phyloP scores from a whole-genome alignment of 495 filamentous ascomycete species.

The Neurospora sp. region DNA sequence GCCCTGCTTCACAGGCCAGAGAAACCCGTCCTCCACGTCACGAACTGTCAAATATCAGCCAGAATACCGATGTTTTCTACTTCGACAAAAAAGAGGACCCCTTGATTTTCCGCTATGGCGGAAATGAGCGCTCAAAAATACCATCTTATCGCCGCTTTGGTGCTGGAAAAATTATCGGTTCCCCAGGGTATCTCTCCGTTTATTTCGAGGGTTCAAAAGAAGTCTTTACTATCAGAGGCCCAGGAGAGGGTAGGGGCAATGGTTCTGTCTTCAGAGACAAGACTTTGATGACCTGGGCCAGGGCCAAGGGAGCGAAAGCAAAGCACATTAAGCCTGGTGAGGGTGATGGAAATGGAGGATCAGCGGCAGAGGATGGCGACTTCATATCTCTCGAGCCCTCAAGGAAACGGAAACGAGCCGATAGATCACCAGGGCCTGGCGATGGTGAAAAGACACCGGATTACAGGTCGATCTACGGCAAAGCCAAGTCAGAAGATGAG shows the following conservation, averaged over 20 bases:
- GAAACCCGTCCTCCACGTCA: neutral
- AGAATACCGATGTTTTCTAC: conserved; percentile 18
- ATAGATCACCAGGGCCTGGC: conserved; percentile 16
- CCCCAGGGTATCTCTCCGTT: conserved; percentile 25
- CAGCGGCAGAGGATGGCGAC: conserved; percentile 16
- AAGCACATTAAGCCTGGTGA: conserved; percentile 15
- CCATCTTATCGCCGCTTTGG: conserved; percentile 34
- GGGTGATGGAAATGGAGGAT: neutral
- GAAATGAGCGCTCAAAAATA: conserved; percentile 28
- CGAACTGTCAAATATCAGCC: neutral
- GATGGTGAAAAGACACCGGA: conserved; percentile 39
- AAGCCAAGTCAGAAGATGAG: conserved; percentile 34
- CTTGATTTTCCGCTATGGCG: conserved; percentile 34
- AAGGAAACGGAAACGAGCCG: conserved; percentile 32
- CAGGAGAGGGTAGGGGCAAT: conserved; percentile 11
- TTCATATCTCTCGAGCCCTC: conserved; percentile 26
- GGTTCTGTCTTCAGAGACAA: conserved; percentile 31
- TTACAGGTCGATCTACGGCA: conserved; percentile 64
- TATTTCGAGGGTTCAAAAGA: conserved; percentile 25
- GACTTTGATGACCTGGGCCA: conserved; percentile 17
- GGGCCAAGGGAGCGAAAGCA: conserved; percentile 14
- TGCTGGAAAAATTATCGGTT: conserved; percentile 29
- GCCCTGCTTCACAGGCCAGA: neutral
- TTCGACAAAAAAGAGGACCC: conserved; percentile 35
- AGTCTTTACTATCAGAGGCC: conserved; percentile 23